These are phyloP conservation scores for Colletotrichum lentis DNA, from an alignment of 2,329 filamentous ascomycete species.

Conservation along the genomic window DNA sequence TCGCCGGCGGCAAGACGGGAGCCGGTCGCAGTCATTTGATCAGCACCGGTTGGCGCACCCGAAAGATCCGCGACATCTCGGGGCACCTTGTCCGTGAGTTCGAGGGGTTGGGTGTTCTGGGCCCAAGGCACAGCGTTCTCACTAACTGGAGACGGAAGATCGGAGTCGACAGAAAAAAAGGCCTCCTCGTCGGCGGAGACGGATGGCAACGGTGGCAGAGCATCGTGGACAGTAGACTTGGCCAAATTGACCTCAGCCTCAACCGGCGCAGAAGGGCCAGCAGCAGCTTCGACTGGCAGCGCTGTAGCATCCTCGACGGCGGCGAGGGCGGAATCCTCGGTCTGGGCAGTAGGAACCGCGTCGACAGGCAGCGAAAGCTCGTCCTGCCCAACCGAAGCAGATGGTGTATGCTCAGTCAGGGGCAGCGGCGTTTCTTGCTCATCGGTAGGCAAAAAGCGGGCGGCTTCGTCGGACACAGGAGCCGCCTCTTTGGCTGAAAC, in stretches of 20 bases:
- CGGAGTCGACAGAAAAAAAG: not conserved
- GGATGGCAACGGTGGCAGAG: constrained; percentile 1
- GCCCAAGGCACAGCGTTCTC: not conserved
- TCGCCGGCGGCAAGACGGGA: not conserved
- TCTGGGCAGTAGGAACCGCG: not conserved
- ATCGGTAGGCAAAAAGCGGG: not conserved
- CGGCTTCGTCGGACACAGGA: not conserved
- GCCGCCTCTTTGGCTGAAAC: not conserved
- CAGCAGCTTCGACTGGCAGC: not conserved
- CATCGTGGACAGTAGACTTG: not conserved
- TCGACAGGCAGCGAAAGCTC: not conserved
- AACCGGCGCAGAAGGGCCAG: not conserved
- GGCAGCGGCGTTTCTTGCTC: not conserved
- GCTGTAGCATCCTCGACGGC: not conserved
- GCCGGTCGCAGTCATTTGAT: not conserved
- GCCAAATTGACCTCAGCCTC: not conserved
- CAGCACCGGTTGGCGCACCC: not conserved
- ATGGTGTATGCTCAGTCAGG: not conserved
- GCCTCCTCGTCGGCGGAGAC: not conserved
- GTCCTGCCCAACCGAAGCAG: not conserved
- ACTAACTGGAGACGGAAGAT: not conserved
- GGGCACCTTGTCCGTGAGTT: not conserved
- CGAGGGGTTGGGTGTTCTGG: not conserved
- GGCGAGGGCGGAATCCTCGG: not conserved
- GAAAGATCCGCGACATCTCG: not conserved